Evolutionary conservation across 345 rosid species (phyloP), one percentile per base, ranked within the genome.

Genomic region (Physaria fendleri): DNA sequence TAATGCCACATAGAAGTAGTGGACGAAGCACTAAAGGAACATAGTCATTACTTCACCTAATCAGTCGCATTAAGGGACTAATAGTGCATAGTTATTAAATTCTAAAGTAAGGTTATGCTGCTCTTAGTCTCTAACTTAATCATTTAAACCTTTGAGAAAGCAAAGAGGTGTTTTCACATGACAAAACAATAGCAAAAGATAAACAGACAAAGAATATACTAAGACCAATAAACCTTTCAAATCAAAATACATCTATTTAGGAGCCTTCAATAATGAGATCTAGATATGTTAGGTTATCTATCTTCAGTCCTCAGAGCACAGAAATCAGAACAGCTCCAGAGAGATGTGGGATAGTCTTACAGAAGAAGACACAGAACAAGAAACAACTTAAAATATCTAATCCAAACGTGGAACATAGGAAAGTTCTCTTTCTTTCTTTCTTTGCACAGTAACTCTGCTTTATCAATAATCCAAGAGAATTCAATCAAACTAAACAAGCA

Each of bases 21-120:
- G n/a, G n/a, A n/a, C n/a, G n/a, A n/a, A n/a, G 87, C 93, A 92
- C 95, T 74, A 61, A 13, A 68, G 71, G 22, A 59, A 57, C 65
- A 23, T 13, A 5, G 37, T 82, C 73, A 76, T 64, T 71, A 66
- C 73, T 69, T 59, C 75, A 81, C 82, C 79, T 61, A 81, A 81
- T 40, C 61, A 74, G 28, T 43, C 18, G 44, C 68, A 16, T 62
- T 56, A 51, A 55, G 53, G 16, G 56, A 4, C 49, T 16, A 43
- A 1, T 63, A 67, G 53, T 63, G 71, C 46, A 17, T 20, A 50
- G 38, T 59, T 54, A 61, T 33, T 74, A 38, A 64, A 73, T 71
- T 62, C 65, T 49, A 70, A 61, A 50, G 72, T 27, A 56, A 28
- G 63, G 20, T 49, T 69, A 72, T 49, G 78, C 56, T 69, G 18